Conservation (phyloP, 495 filamentous ascomycete genomes). For the Neurospora intermedia region DNA sequence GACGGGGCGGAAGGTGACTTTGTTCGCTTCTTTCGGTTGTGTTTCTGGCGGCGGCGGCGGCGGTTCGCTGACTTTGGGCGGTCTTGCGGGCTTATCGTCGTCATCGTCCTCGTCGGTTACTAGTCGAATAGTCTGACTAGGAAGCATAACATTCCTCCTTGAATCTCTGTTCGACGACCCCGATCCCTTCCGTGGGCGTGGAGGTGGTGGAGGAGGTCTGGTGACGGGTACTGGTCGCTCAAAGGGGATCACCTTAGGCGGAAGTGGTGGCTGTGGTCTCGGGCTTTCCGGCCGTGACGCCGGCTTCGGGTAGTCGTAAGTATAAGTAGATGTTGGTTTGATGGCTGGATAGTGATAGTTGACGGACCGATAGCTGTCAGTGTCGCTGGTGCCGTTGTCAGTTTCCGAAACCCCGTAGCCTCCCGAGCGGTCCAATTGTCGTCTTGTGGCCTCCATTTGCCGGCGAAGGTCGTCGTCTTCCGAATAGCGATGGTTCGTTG, state of each 20-base stretch:
- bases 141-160: neutral
- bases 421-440: conserved; percentile 26
- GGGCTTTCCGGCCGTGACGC: conserved; percentile 5
- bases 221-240: neutral
- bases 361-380: neutral
- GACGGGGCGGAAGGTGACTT: conserved; percentile 65
- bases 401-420: conserved; percentile 1
- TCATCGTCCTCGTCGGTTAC: neutral
- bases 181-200: conserved; percentile 19
- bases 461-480: conserved; percentile 37
- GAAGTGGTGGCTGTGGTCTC: conserved; percentile 28
- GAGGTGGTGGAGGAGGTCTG: conserved; percentile 1
- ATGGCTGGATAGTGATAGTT: conserved; percentile 42
- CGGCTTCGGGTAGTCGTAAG: conserved; percentile 23
- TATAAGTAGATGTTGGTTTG: conserved; percentile 29
- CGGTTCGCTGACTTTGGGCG: neutral
- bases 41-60: conserved; percentile 27
- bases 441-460: conserved; percentile 39
- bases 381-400: conserved; percentile 3
- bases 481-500: conserved; percentile 6
- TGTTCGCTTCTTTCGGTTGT: conserved; percentile 14
- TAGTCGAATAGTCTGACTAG: neutral
- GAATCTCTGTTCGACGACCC: neutral
- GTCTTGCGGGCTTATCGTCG: neutral
- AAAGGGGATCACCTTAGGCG: conserved; percentile 30